A percentile compares a stretch with the other conserved stretches of the same genome.
Evolutionary conservation across 1,139 yeast genomes (phyloP).

Genomic region (Yamadazyma oceani): DNA sequence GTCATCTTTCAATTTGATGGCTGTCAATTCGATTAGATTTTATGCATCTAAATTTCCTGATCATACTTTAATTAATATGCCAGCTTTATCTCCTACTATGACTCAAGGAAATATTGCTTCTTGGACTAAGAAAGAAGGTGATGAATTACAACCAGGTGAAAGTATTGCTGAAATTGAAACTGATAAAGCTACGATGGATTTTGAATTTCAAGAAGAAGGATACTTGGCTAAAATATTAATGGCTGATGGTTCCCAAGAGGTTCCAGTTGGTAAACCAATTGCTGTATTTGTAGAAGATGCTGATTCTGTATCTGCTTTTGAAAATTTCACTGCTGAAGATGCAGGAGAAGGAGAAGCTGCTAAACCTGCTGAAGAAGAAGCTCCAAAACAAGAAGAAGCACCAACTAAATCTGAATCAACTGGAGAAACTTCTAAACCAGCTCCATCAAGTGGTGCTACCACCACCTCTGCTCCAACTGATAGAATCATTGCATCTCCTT

Average conservation of each 20-base stretch:
- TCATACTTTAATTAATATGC: conserved; percentile 78
- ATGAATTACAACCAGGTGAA: conserved; percentile 84
- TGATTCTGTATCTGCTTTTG: conserved; percentile 83
- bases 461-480: conserved; percentile 37
- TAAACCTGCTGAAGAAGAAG: conserved; percentile 23
- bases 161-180: conserved; percentile 96
- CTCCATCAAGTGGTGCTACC: conserved; percentile 24
- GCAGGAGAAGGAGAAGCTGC: conserved; percentile 60
- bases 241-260: conserved; percentile 83
- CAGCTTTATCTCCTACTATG: conserved; percentile 98
- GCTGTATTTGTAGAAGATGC: conserved; percentile 94
- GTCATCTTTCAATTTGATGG: conserved; percentile 14
- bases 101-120: conserved; percentile 87
- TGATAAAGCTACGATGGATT: conserved; percentile 98
- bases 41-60: conserved; percentile 56
- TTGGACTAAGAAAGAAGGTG: conserved; percentile 91
- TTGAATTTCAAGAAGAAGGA: conserved; percentile 98
- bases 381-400: conserved; percentile 19
- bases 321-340: conserved; percentile 78
- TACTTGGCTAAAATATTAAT: conserved; percentile 86
- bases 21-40: conserved; percentile 23
- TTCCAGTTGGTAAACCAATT: conserved; percentile 92
- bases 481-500: conserved; percentile 91
- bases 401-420: conserved; percentile 23
- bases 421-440: conserved; percentile 17